A percentile compares a stretch with the other conserved stretches of the same genome.
Conservation (phyloP, 2,329 filamentous ascomycete genomes). For the Pseudogymnoascus sp. region DNA sequence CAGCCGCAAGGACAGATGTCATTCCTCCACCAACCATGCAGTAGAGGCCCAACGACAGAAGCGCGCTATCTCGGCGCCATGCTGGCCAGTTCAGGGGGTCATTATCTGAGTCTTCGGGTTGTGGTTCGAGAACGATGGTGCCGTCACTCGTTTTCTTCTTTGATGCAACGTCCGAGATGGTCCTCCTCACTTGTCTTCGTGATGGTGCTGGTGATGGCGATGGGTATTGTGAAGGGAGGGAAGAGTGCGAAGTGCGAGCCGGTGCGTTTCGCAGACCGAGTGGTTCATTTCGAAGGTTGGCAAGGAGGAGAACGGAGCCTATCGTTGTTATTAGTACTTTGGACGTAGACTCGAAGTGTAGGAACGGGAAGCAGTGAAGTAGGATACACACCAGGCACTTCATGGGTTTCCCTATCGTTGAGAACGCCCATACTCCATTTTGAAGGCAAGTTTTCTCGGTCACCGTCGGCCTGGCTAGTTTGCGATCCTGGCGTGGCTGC, state of each 20-base stretch:
- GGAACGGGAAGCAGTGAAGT: neutral
- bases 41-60: slow-evolving; percentile 80
- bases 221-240: slow-evolving; percentile 34
- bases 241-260: slow-evolving; percentile 49
- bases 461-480: slow-evolving; percentile 8
- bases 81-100: slow-evolving; percentile 88
- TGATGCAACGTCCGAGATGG: slow-evolving; percentile 22
- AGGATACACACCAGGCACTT: slow-evolving; percentile 64
- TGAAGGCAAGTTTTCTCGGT: slow-evolving; percentile 21
- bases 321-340: slow-evolving; percentile 4
- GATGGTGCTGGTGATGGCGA: slow-evolving; percentile 11
- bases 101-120: slow-evolving; percentile 83
- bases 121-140: slow-evolving; percentile 77
- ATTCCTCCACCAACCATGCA: slow-evolving; percentile 91
- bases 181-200: neutral
- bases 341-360: slow-evolving; percentile 10
- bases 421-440: slow-evolving; percentile 69
- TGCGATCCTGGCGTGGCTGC: neutral
- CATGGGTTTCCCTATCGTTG: slow-evolving; percentile 70
- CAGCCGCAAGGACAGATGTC: slow-evolving; percentile 81
- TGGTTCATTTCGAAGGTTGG: slow-evolving; percentile 47
- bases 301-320: slow-evolving; percentile 52
- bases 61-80: slow-evolving; percentile 69
- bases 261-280: slow-evolving; percentile 50
- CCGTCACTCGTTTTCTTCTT: slow-evolving; percentile 76